Conservation (phyloP, 441 rosid species). For the Populus hybrid region DNA sequence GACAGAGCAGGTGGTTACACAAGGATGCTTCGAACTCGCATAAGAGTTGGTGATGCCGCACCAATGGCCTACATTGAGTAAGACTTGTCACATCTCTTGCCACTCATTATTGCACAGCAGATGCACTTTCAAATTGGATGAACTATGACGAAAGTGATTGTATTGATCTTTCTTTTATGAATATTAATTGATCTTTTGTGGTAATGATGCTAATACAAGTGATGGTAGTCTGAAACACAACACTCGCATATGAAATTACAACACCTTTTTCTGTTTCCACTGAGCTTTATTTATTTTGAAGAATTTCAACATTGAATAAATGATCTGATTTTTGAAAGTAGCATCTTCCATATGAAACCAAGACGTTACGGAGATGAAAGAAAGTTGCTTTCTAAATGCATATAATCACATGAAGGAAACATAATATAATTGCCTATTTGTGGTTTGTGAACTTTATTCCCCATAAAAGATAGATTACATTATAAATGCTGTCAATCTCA, state of each 20-base stretch:
- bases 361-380: background rate
- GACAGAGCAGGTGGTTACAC: conserved; percentile 97
- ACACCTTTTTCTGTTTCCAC: background rate
- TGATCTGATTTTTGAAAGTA: background rate
- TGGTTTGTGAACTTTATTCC: background rate
- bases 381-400: background rate
- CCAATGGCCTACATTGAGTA: conserved; percentile 94
- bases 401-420: background rate
- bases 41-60: conserved; percentile 95
- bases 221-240: background rate
- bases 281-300: background rate
- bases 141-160: background rate
- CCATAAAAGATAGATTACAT: background rate
- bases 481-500: background rate
- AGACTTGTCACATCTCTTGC: conserved; percentile 15
- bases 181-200: background rate
- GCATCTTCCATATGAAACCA: background rate
- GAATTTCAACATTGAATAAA: background rate
- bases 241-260: background rate
- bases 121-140: background rate
- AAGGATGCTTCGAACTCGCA: conserved; percentile 75
- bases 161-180: background rate
- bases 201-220: background rate
- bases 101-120: background rate
- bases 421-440: background rate